Base-by-base conservation (phyloP, 257 asterid species). In the Lavandula angustifolia region DNA sequence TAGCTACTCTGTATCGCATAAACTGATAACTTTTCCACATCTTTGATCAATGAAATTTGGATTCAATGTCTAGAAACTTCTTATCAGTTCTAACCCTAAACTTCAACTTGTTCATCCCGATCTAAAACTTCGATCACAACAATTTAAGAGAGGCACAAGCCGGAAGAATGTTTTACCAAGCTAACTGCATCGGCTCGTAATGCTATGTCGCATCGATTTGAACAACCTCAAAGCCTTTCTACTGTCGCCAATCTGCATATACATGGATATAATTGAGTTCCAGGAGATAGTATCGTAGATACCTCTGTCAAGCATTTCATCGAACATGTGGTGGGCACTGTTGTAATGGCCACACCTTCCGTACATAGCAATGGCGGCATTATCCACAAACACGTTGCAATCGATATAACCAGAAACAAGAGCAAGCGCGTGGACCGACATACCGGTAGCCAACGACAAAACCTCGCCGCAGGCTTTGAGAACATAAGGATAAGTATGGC, bases 311-410 rank as follows among this genome's bases (percentile, higher is more conserved):
- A 73, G 69, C 85, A 76, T 88, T 69, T 88, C 94, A 57, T 77
- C 92, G 38, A 91, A 91, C 84, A 80, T 0, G 68, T 72, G 69
- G 18, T 46, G 87, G 4, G 96, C 98, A 14, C 66, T 49, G 31
- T 34, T 74, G 52, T 43, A 14, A 1, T 71, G 64, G 3, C 96
- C 95, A 29, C 96, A 86, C 59, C 82, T 43, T 0, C 98, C 95
- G 11, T 88, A 92, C 95, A 92, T 76, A 5, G 86, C 81, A 13
- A 88, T 67, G 3, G 84, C 72, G 0, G 92, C 86, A 62, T 92
- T 92, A 62, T 76, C 78, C n/a, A 92, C 95, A 57, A 88, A 92
- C 60, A 92, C 98, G 52, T 92, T 92, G 50, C 75, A 80, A 41
- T 70, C 54, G 5, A 53, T 50, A 31, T 70, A 61, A 51, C 96